phyloP scores from a whole-genome alignment of 2,329 filamentous ascomycete species.

The Hirsutella minnesotensis region DNA sequence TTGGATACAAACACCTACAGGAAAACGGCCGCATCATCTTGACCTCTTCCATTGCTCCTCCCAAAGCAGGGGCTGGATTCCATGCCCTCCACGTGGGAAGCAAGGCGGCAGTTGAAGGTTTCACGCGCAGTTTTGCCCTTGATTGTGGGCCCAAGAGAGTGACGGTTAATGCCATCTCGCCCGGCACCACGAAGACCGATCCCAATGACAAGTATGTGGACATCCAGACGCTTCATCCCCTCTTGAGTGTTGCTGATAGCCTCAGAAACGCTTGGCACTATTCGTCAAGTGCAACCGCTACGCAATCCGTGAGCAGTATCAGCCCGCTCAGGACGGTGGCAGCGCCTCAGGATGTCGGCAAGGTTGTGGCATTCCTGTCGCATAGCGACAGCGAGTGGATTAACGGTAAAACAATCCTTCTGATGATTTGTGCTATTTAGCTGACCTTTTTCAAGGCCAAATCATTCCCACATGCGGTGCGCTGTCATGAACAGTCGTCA shows the following conservation, averaged over 20 bases:
- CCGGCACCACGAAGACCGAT: conserved; percentile 55
- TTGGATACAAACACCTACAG: conserved; percentile 58
- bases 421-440: too few species aligned
- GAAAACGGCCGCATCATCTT: conserved; percentile 59
- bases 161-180: conserved; percentile 56
- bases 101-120: conserved; percentile 68
- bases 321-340: conserved; percentile 39
- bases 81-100: conserved; percentile 64
- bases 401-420: conserved; percentile 20
- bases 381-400: conserved; percentile 35
- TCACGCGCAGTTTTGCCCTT: conserved; percentile 63
- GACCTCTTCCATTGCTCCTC: conserved; percentile 45
- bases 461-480: too few species aligned
- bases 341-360: conserved; percentile 54
- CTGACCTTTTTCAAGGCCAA: too few species aligned
- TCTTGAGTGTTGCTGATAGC: background rate
- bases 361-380: conserved; percentile 17
- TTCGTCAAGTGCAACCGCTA: conserved; percentile 43
- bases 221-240: background rate
- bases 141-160: conserved; percentile 57
- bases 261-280: conserved; percentile 27
- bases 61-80: conserved; percentile 43
- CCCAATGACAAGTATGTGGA: conserved; percentile 34
- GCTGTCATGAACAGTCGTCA: too few species aligned
- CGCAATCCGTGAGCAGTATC: conserved; percentile 35